Evolutionary conservation across 1,284 basidiomycete genomes (phyloP), one percentile per base, ranked within the genome.

Genomic region (Cutaneotrichosporon mucoides): DNA sequence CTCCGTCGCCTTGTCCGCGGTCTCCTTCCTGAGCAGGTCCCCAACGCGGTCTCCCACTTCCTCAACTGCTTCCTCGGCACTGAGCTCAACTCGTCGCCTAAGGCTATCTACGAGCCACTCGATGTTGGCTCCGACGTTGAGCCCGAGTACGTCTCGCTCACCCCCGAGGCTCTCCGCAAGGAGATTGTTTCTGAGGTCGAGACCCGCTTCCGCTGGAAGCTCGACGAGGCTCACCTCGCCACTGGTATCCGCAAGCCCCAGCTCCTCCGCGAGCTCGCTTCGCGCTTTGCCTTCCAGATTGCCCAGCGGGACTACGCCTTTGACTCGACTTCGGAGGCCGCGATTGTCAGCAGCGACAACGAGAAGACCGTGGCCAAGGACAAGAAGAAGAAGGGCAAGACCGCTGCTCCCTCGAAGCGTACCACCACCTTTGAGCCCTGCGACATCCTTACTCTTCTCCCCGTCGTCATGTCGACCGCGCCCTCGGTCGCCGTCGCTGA

Each of bases 31-130:
- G 76, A 79, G 64, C 78, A 81, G 60, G 70, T 75, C 50, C 70
- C 79, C 4, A 68, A 61, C 55, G 74, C 79, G 55, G 69, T 82
- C 56, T 79, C 83, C 12, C 83, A 84, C 75, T 83, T 84, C 79
- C 77, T 83, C 73, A 84, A 84, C 77, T 84, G 82, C 65, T 76
- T 84, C 5, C 68, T 84, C n/a, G 82, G 83, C 51, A 66, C 76
- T 8, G 68, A 68, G 6, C 53, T 77, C 62, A 79, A 82, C 68
- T 52, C 79, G 13, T 66, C 70, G 8, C 82, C 82, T 10, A 67
- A 73, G 47, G 76, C 82, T 12, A 61, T 66, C 9, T 77, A 71
- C 68, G 70, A 76, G 55, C 64, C 76, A n/a, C 64, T 73, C 57
- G 68, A 75, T 49, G 66, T 78, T 42, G 64, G 66, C 42, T 41